Evolutionary conservation across 495 filamentous ascomycete species (phyloP).

Genomic region (Pseudomonodictys pantanalensis): DNA sequence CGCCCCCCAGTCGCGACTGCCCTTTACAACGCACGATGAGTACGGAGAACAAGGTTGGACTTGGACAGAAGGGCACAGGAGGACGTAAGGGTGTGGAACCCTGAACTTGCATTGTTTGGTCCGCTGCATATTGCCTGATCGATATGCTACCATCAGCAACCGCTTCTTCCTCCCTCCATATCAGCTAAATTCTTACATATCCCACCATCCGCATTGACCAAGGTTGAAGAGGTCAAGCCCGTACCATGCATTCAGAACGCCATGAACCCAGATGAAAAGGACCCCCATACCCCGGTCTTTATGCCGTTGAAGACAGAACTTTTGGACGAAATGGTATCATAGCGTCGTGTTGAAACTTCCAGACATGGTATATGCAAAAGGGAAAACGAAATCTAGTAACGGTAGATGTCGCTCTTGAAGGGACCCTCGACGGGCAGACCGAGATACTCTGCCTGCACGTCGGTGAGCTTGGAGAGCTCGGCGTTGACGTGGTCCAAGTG

Average conservation of each 20-base stretch:
- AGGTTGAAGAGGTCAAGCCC: conserved; percentile 31
- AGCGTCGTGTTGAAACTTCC: conserved; percentile 38
- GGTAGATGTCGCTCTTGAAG: conserved; percentile 81
- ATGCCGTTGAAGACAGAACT: conserved; percentile 49
- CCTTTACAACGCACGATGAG: too few species aligned
- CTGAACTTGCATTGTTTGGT: too few species aligned
- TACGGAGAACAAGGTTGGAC: too few species aligned
- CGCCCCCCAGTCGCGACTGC: too few species aligned
- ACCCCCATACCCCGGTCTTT: conserved; percentile 3
- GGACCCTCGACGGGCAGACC: conserved; percentile 78
- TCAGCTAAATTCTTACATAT: conserved; percentile 1
- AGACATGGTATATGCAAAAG: conserved; percentile 14
- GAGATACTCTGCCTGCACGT: conserved; percentile 91
- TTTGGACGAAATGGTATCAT: conserved; percentile 49
- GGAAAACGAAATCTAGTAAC: conserved; percentile 45
- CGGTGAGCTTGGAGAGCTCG: conserved; percentile 80
- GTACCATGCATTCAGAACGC: conserved; percentile 14
- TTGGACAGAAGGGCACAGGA: too few species aligned
- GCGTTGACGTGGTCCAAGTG: conserved; percentile 94
- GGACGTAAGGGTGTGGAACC: too few species aligned
- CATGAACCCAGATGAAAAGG: conserved; percentile 7
- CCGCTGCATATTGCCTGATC: too few species aligned
- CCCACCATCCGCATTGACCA: conserved; percentile 10
- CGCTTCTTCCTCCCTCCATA: neutral
- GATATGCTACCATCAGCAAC: too few species aligned